These are phyloP conservation scores for Lachnellula hyalina DNA, from an alignment of 2,329 filamentous ascomycete species.

Conservation along the genomic window DNA sequence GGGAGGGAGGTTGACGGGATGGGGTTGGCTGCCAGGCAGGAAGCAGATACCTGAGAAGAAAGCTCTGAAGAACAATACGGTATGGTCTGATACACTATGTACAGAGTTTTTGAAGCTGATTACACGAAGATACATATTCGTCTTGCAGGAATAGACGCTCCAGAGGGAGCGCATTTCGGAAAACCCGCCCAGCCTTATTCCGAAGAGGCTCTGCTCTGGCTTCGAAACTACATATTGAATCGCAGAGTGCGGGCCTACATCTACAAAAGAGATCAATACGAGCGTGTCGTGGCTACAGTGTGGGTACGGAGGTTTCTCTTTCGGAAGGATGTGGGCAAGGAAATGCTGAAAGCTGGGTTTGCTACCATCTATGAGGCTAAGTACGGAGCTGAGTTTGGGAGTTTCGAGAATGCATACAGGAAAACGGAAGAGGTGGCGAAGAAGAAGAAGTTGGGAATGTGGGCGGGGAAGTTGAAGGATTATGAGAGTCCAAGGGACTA, in stretches of 20 bases:
- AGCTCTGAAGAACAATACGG: conserved; percentile 71
- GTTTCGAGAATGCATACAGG: conserved; percentile 58
- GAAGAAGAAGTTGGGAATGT: conserved; percentile 64
- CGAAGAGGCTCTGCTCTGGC: conserved; percentile 74
- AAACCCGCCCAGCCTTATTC: conserved; percentile 78
- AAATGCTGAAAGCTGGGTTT: conserved; percentile 80
- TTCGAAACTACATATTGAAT: conserved; percentile 66
- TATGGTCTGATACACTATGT: conserved; percentile 37
- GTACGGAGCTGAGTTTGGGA: conserved; percentile 81
- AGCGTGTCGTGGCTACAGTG: conserved; percentile 82
- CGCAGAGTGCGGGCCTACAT: conserved; percentile 76
- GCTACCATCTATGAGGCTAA: conserved; percentile 95
- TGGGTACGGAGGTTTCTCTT: conserved; percentile 62
- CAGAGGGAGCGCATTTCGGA: conserved; percentile 90
- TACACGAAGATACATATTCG: conserved; percentile 70
- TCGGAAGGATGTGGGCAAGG: conserved; percentile 75
- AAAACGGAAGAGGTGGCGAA: conserved; percentile 63
- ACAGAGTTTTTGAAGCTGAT: conserved; percentile 9
- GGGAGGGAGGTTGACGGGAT: conserved; percentile 79
- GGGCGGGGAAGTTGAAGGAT: conserved; percentile 57
- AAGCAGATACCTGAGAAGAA: conserved; percentile 60
- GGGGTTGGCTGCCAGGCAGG: conserved; percentile 79
- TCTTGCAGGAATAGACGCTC: conserved; percentile 87
- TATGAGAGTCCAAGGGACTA: conserved; percentile 85
- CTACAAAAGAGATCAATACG: conserved; percentile 85